Evolutionary conservation across 163 green algal genomes (phyloP).

Genomic region (Scenedesmus sp.): DNA sequence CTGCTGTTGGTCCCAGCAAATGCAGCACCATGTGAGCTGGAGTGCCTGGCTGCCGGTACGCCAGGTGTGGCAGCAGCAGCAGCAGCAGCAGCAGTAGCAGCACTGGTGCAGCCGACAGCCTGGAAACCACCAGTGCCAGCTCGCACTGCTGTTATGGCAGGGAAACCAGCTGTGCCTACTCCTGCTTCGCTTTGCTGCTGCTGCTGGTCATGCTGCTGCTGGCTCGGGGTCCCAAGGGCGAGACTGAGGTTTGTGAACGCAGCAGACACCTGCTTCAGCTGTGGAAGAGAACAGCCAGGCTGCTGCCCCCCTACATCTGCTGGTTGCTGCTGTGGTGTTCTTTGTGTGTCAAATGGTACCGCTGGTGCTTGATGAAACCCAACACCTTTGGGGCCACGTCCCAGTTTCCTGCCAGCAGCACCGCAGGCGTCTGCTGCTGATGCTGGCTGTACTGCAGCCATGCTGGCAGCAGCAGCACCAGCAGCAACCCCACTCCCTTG

Average conservation of each 20-base stretch:
- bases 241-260: not conserved
- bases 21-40: not conserved
- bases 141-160: not conserved
- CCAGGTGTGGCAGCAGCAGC: not conserved
- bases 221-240: not conserved
- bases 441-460: not conserved
- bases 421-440: not conserved
- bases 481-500: not conserved
- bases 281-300: not conserved
- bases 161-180: not conserved
- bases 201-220: not conserved
- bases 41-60: not conserved
- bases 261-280: conserved; percentile 12
- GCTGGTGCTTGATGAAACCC: not conserved
- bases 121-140: not conserved
- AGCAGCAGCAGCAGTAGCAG: not conserved
- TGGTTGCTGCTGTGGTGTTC: not conserved
- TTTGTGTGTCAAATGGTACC: not conserved
- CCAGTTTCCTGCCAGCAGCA: not conserved
- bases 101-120: not conserved
- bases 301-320: not conserved
- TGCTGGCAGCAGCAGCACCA: not conserved
- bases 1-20: not conserved
- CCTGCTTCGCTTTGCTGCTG: not conserved
- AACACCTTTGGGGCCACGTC: not conserved